Base-by-base conservation (phyloP, 108 stramenopile genomes). In the Cyclotella atomus region DNA sequence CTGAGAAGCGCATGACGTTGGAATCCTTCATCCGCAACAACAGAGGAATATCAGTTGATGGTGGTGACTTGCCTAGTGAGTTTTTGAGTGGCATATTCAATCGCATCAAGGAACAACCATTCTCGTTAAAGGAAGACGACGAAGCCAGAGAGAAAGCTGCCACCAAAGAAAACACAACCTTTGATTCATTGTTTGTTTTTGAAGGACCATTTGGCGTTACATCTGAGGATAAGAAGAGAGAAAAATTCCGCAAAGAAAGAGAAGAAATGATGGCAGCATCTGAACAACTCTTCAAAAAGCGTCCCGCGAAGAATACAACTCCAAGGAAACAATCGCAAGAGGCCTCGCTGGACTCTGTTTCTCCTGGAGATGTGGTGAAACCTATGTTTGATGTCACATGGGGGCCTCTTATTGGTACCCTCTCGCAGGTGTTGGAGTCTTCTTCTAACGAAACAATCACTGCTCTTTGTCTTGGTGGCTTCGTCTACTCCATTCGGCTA, bases 361-460 rank as follows among this genome's bases (percentile, higher is more conserved):
- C 87, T 38, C 93, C 93, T 23, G 76, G 85, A 19, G 89, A 92
- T 69, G 90, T 91, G 36, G 89, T 94, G 15, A 88, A 85, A 64
- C 92, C 92, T 24, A 99, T 99, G 98, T 98, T 98, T 65, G 97
- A 98, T 82, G 97, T 98, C 5, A 97, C 96, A 3, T 99, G 99
- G 99, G 98, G 98, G 45, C 96, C 98, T 35, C 70, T 97, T 28
- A 82, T 98, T 32, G 98, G 96, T 29, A 91, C 91, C 33, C 84
- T 99, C 36, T 97, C 96, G 3, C 97, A 97, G 64, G 89, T 91
- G 34, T 68, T 97, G 29, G 95, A 96, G 71, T 84, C 80, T 35
- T 84, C 95, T 21, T 84, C 91, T 12, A 92, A 94, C 53, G 90
- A 91, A 61, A 83, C 86, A 50, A 87, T 72, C 59, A 90, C 89